Base-by-base conservation (phyloP, 2,329 filamentous ascomycete species). In the Trichoderma polysporum region DNA sequence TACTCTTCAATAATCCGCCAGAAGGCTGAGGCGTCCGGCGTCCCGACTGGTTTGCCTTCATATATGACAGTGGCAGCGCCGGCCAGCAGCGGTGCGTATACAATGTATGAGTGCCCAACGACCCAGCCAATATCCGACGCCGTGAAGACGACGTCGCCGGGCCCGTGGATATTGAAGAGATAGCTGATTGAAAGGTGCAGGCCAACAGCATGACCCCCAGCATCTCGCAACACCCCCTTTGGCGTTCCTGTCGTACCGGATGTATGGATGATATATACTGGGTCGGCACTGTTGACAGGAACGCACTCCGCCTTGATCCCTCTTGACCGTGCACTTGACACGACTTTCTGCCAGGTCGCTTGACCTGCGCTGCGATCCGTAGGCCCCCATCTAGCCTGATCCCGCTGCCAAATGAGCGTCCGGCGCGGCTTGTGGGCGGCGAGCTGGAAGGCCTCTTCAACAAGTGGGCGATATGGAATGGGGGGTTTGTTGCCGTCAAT, bases 1-100 rank as follows among this genome's bases (percentile, higher is more conserved):
- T 97, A 90, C 73, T 96, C 91, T 70, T 93, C 90, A 4, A 96
- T 79, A 19, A 97, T 87, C 2, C 93, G 85, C 94, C 94, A 98
- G 76, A 97, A 95, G 0, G 91, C 90, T 6, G 92, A 90, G 0
- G 93, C 91, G 72, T 97, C 89, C 0, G 94, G 94, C 0, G 93
- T 97, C 4, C 93, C 93, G 13, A 97, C 84, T 0, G 94, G 94
- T 71, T 97, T 97, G n/a, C 94, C 94, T 79, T 97, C 94, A 76
- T 93, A 97, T 0, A 97, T 82, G 1, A 97, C 87, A 0, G 93
- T 97, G 1, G 93, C 90, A 2, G 94, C 93, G 5, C 94, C 94
- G 0, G 90, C 88, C 1, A 97, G 85, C 6, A 98, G 85, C 13
- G 94, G 94, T 4, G 88, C 94, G 74, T 97, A 97, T 13, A 97